Evolutionary conservation across 2,329 filamentous ascomycete species (phyloP), one percentile per base, ranked within the genome.

Genomic region (Penicillium sp.): DNA sequence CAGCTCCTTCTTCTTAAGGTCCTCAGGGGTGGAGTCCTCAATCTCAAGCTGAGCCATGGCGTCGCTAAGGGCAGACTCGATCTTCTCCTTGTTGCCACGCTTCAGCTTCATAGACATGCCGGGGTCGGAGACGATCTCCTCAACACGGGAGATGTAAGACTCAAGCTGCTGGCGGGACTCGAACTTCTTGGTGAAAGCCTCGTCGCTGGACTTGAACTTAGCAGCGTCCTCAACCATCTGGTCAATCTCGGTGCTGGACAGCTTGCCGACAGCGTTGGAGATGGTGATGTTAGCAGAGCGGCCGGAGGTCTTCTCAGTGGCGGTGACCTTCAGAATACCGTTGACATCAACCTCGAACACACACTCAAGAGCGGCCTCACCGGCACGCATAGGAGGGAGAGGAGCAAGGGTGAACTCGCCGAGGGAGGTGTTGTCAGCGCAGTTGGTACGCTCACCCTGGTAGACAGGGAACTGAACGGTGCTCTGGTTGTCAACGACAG

Each of bases 331-430:
- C 67, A 99, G 89, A 78, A 97, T 96, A 89, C 95, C 95, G 85
- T 99, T 99, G 86, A 97, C 95, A 70, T 99, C 95, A 75, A 99
- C 95, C 84, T 99, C 95, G 81, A 99, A 98, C 78, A 98, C 92
- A 69, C 93, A 90, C 82, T 99, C 95, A 46, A 99, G 90, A 66
- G 96, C 93, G 69, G 95, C 90, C 77, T 99, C 95, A 77, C 95
- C 93, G 73, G 95, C 93, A 73, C 88, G 89, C 91, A 97, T 88
- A 7, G 84, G 84, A 80, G 83, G 93, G 79, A 84, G 93, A 46
- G 93, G 95, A 68, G 92, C 90, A 62, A 99, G 84, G 58, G 93
- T 97, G 81, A 98, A 99, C 81, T 98, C 95, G 77, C 95, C 95
- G 56, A 98, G 86, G 26, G 90, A 96, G 65, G 93, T 98, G 86